These are phyloP conservation scores for Babjeviella inositovora DNA, from an alignment of 805 yeast genomes.

Conservation along the genomic window DNA sequence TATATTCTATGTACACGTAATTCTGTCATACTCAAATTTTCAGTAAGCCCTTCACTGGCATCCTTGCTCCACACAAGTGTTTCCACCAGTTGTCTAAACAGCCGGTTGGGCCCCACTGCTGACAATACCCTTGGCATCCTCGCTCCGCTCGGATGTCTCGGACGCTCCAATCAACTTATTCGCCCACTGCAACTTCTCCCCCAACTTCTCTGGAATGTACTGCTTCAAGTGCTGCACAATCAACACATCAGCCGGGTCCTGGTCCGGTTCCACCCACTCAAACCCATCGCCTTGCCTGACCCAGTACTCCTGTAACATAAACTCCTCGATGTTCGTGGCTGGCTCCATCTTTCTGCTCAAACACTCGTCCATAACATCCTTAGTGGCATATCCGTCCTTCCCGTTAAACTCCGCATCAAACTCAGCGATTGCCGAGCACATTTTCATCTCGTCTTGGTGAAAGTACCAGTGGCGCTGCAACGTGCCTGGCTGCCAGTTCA, in stretches of 20 bases:
- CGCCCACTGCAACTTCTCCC: constrained; percentile 25
- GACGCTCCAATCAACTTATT: constrained; percentile 14
- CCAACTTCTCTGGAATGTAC: no score
- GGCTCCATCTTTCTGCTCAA: constrained; percentile 16
- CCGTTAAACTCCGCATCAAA: constrained; percentile 42
- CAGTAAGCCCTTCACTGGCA: no score
- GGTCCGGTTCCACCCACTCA: constrained; percentile 83
- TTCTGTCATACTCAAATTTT: no score
- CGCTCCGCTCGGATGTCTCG: neutral
- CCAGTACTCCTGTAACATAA: constrained; percentile 72
- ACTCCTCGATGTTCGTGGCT: constrained; percentile 46
- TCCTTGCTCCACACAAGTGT: no score
- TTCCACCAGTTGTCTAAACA: no score
- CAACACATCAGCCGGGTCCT: constrained; percentile 72
- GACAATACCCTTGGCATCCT: no score
- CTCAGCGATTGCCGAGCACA: constrained; percentile 50
- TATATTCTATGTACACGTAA: no score
- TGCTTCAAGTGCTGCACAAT: no score
- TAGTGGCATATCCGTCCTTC: constrained; percentile 18
- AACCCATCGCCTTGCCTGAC: constrained; percentile 75
- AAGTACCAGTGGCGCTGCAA: constrained; percentile 46
- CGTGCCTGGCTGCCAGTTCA: constrained; percentile 52
- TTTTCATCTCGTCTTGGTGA: constrained; percentile 52
- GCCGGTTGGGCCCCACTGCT: no score
- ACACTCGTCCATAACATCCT: constrained; percentile 10